These are phyloP conservation scores for Papiliotrema terrestris DNA, from an alignment of 1,284 basidiomycete species.

Conservation along the genomic window DNA sequence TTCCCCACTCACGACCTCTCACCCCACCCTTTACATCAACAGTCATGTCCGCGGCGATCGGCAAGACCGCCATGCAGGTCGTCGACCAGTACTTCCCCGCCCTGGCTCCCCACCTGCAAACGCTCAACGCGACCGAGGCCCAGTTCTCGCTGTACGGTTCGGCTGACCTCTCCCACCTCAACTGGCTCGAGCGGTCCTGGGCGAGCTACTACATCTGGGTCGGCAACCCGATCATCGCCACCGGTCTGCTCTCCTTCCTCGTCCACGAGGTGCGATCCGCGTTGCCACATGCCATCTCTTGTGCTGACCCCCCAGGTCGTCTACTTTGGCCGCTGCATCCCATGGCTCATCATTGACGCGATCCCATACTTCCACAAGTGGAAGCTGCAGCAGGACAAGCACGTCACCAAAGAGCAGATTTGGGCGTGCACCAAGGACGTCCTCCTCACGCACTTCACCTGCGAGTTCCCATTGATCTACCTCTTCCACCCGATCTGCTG, in stretches of 20 bases:
- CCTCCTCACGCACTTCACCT: constrained; percentile 91
- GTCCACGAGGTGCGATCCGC: constrained; percentile 74
- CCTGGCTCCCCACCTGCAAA: constrained; percentile 37
- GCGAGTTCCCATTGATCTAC: constrained; percentile 95
- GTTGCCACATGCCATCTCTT: not conserved
- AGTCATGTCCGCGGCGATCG: constrained; percentile 23
- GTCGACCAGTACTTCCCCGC: constrained; percentile 41
- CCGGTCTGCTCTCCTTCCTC: constrained; percentile 88
- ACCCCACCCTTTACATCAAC: not conserved
- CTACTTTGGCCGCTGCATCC: constrained; percentile 93
- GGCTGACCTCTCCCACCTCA: constrained; percentile 63
- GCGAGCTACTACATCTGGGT: constrained; percentile 77
- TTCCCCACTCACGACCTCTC: not conserved
- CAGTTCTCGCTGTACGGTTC: constrained; percentile 46
- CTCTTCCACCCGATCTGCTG: constrained; percentile 94
- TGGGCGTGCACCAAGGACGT: constrained; percentile 97
- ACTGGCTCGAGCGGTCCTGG: constrained; percentile 75
- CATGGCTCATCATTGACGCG: constrained; percentile 93
- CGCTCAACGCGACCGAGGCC: constrained; percentile 40
- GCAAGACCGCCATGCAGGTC: constrained; percentile 32
- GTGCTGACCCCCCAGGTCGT: constrained; percentile 61
- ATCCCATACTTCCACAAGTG: constrained; percentile 91
- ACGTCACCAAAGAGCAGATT: constrained; percentile 76
- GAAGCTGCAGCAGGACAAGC: constrained; percentile 83
- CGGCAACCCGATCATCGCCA: constrained; percentile 88